A percentile compares a stretch with the other conserved stretches of the same genome.
Evolutionary conservation across 2,329 filamentous ascomycete genomes (phyloP).

Genomic region (Trichoderma koningii): DNA sequence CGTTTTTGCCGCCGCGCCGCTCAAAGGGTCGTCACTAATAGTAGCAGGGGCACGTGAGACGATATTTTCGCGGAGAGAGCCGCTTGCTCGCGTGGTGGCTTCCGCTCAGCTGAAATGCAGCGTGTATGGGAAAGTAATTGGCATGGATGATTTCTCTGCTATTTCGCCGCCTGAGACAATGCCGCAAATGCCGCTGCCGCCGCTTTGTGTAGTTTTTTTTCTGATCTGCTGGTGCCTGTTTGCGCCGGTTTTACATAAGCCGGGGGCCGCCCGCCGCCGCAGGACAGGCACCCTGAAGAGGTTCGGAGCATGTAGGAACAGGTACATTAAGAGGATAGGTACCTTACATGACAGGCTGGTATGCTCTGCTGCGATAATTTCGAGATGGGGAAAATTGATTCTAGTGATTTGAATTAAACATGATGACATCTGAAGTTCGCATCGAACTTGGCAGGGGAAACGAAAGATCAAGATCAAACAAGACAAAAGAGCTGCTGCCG

Average conservation of each 20-base stretch:
- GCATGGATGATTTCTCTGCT: background rate
- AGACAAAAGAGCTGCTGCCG: background rate
- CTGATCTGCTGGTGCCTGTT: background rate
- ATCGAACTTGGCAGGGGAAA: background rate
- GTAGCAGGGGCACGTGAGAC: conserved; percentile 3
- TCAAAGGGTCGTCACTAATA: background rate
- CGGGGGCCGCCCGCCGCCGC: conserved; percentile 19
- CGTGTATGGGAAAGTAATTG: too few relatives aligned
- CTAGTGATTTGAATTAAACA: background rate
- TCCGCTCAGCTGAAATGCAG: background rate
- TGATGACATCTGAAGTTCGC: background rate
- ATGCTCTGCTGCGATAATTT: too few relatives aligned
- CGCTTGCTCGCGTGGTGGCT: conserved; percentile 15
- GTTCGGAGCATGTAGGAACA: conserved; percentile 15
- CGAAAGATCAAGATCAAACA: background rate
- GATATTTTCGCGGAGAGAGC: conserved; percentile 6
- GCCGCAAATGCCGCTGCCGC: conserved; percentile 25
- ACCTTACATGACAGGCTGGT: too few relatives aligned
- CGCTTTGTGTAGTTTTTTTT: background rate
- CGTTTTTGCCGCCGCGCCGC: conserved; percentile 2
- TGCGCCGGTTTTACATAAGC: background rate
- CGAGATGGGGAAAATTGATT: background rate
- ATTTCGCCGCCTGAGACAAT: background rate
- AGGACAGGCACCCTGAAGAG: background rate
- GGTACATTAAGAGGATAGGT: too few relatives aligned